Percentiles rank a stretch among this genome's conserved stretches.
phyloP scores from a whole-genome alignment of 2,329 filamentous ascomycete species.

The Colletotrichum lini region DNA sequence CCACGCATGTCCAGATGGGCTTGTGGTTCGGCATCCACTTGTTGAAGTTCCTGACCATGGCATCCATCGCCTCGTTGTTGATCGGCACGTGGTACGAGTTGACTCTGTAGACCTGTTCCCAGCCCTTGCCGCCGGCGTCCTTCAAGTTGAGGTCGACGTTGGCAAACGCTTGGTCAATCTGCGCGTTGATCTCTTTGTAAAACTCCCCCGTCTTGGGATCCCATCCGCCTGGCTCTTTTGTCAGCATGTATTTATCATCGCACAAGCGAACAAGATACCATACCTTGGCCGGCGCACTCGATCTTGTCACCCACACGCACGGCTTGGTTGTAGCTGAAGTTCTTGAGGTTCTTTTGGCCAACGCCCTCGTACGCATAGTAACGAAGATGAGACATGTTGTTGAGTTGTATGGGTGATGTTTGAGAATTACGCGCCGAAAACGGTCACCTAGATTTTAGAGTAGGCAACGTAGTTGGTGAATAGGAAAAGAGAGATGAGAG shows the following conservation, averaged over 20 bases:
- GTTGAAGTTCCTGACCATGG: constrained; percentile 62
- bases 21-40: constrained; percentile 67
- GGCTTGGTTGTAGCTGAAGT: constrained; percentile 61
- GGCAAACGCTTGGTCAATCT: constrained; percentile 68
- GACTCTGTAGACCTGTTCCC: constrained; percentile 67
- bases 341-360: constrained; percentile 50
- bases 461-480: not conserved
- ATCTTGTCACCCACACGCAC: constrained; percentile 64
- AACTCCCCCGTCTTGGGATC: constrained; percentile 46
- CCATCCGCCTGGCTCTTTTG: constrained; percentile 50
- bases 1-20: constrained; percentile 69
- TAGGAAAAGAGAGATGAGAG: not conserved
- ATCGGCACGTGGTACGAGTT: constrained; percentile 61
- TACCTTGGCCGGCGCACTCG: constrained; percentile 63
- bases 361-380: constrained; percentile 53
- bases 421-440: not conserved
- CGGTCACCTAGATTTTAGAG: not conserved
- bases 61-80: constrained; percentile 55
- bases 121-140: constrained; percentile 68
- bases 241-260: not conserved
- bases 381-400: constrained; percentile 49
- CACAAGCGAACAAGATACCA: too few relatives aligned
- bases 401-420: not conserved
- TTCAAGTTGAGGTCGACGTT: constrained; percentile 68
- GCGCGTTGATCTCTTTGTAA: constrained; percentile 56